Base-by-base conservation (phyloP, 257 asterid species). In the Solanum bulbocastanum region DNA sequence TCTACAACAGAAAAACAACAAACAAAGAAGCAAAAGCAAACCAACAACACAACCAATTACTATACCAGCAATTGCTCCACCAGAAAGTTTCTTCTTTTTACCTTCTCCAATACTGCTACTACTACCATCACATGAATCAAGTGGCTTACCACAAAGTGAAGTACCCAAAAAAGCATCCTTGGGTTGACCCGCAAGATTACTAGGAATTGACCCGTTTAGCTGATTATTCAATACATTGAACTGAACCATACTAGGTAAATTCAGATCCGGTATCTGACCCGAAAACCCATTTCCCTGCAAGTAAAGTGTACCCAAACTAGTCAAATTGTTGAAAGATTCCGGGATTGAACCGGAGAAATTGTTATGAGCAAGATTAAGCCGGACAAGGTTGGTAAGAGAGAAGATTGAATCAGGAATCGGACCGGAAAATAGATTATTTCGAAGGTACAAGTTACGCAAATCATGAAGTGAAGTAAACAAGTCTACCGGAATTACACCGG, bases 11-110 rank as follows among this genome's bases (percentile, higher is more conserved):
- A 94, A 91, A 86, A 97, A 87, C 18, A 93, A 8, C 4, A 95
- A 88, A 81, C 94, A 56, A 35, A 96, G 87, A 62, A 95, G 27
- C 52, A 95, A 35, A 49, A 97, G 30, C 68, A 92, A 71, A 22
- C 93, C 98, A n/a, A 94, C 11, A 8, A 94, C 89, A 27, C 91
- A 90, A 20, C 98, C 99, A 10, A 94, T 90, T 73, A 96, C 91
- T 36, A 96, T 96, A 66, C 99, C 99, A 40, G 98, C 98, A 75
- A 97, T 95, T 15, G 98, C 98, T 7, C 98, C 99, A 37, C 95
- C 95, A 46, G 99, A 95, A 58, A 97, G 92, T 32, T 91, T 94
- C 85, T 92, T 90, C 87, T 90, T 92, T 65, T 91, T 90, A 35
- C 86, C 87, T 10, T 66, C 90, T 42, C 15, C 87, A 30, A 15